Evolutionary conservation across 2,329 filamentous ascomycete genomes (phyloP).

Genomic region (Onygenales sp.): DNA sequence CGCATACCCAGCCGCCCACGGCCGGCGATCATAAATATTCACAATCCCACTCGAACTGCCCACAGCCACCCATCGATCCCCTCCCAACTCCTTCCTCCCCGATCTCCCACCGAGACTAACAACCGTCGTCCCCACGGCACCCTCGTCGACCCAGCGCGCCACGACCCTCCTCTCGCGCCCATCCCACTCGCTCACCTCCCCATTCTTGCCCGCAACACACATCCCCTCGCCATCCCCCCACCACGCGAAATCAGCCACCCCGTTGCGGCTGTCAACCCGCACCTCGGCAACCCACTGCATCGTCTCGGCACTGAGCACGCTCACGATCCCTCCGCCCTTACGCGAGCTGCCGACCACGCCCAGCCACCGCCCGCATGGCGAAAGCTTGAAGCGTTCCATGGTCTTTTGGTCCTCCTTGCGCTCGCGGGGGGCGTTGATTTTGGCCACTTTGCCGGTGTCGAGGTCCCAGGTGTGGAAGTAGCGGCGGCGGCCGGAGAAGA

Average conservation of each 20-base stretch:
- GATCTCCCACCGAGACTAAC: slow-evolving; percentile 58
- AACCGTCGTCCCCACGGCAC: slow-evolving; percentile 74
- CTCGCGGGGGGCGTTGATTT: slow-evolving; percentile 66
- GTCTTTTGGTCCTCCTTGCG: slow-evolving; percentile 66
- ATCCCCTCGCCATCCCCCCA: slow-evolving; percentile 78
- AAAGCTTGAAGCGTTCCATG: slow-evolving; percentile 86
- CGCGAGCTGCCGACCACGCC: slow-evolving; percentile 68
- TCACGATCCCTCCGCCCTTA: slow-evolving; percentile 82
- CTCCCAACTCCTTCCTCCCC: slow-evolving; percentile 44
- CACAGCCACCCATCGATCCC: slow-evolving; percentile 80
- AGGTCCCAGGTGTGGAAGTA: slow-evolving; percentile 97
- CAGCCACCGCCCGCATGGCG: slow-evolving; percentile 78
- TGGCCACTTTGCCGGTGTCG: slow-evolving; percentile 68
- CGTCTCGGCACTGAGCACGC: slow-evolving; percentile 68
- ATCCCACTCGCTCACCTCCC: slow-evolving; percentile 85
- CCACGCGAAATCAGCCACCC: slow-evolving; percentile 87
- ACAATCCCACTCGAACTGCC: slow-evolving; percentile 81
- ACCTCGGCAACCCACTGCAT: slow-evolving; percentile 83
- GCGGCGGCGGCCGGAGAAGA: slow-evolving; percentile 76
- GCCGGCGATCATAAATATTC: slow-evolving; percentile 81
- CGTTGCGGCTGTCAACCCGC: slow-evolving; percentile 69
- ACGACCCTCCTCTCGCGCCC: slow-evolving; percentile 59
- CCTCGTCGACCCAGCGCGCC: slow-evolving; percentile 81
- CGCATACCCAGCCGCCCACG: slow-evolving; percentile 42
- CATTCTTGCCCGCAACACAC: slow-evolving; percentile 73